Base-by-base conservation (phyloP, 495 filamentous ascomycete genomes). In the Tetracladium setigerum region DNA sequence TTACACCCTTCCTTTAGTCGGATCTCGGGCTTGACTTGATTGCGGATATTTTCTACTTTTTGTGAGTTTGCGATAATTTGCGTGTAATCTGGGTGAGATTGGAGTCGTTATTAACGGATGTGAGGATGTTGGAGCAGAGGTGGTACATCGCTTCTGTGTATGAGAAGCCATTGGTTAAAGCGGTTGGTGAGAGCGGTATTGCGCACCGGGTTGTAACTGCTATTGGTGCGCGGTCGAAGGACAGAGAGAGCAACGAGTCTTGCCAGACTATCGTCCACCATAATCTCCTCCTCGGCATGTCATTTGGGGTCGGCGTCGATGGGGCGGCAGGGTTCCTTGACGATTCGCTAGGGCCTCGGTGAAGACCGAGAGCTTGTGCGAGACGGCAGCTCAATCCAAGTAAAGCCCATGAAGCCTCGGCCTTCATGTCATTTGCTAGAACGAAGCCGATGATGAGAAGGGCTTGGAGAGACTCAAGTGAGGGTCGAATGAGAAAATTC, bases 381-480 rank as follows among this genome's bases (percentile, higher is more conserved):
- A 78, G 62, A 30, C 74, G 66, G 47, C 72, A 76, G 0, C 73
- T 77, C 34, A 78, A 64, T 9, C 72, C 74, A 8, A 76, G 64
- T 35, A 78, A 53, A 0, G 74, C 74, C 74, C 74, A 78, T 1
- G 74, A 77, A 12, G 72, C 74, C 47, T 78, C 74, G 12, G 74
- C 73, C 50, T 77, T 77, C 74, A 78, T 78, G 47, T 78, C 74
- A 47, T 78, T 78, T 27, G 74, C 60, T 13, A 78, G 60, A 27
- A 76, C 73, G 44, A 77, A 76, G 32, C 72, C 68, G 0, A 71
- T 69, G 52, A 78, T 65, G 7, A 78, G 60, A 38, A 78, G 53
- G 6, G 74, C 72, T 54, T 78, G 74, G 27, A 78, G 69, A n/a
- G 74, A 74, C 58, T 78, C 74, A 5, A 78, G 58, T 18, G 75